Base-by-base conservation (phyloP, 768 basidiomycete species). In the Hygrophorus russula region DNA sequence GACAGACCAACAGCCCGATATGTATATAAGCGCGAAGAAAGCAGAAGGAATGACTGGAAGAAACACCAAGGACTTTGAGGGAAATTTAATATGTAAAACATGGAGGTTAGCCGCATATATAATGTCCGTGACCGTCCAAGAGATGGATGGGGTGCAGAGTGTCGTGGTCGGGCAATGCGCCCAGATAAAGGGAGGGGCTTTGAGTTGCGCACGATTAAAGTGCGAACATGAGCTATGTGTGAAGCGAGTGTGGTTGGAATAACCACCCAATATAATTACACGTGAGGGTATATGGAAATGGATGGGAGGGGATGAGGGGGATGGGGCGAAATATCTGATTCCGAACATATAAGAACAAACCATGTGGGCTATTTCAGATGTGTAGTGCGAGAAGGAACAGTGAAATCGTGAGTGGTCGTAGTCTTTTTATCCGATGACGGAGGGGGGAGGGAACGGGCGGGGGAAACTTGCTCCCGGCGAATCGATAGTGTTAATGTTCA, bases 401-500 rank as follows among this genome's bases (percentile, higher is more conserved):
- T 39, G n/a, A 15, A 33, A 37, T n/a, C n/a, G 17, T 35, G n/a
- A 17, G n/a, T 24, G 29, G 29, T 35, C 12, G 33, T 17, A 24
- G 36, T 33, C 15, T 33, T 17, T n/a, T 15, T n/a, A 10, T n/a
- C 18, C 6, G 37, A 15, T 20, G 5, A 19, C 37, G 12, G 32
- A 33, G 36, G 24, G 28, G 15, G 10, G 17, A 42, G 18, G 33
- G 32, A 42, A 28, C 9, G 31, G 24, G 4, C 24, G 7, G 4
- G 24, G 7, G 7, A 24, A 24, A 24, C 7, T 24, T 24, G 7
- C 24, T 24, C 24, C 24, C 3, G 24, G 7, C 7, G 24, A 13
- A 35, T 35, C n/a, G n/a, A n/a, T n/a, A n/a, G n/a, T n/a, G n/a
- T n/a, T n/a, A 17, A 35, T 35, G 13, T 15, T 47, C 46, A 51